These are phyloP conservation scores for Pugionium dolabratum DNA, from an alignment of 345 rosid species.

Conservation along the genomic window DNA sequence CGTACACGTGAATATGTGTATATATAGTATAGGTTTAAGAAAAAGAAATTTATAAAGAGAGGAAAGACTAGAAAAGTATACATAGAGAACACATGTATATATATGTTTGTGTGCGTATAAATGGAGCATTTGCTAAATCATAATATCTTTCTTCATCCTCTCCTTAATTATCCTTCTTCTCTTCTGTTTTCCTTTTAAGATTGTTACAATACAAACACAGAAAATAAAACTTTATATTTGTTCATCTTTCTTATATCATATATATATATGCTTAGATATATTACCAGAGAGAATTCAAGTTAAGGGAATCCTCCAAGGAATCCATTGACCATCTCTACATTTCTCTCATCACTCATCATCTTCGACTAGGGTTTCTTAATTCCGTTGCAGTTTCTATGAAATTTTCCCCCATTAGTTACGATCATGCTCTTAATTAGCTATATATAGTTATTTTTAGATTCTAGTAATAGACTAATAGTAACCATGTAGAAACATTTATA, in stretches of 20 bases:
- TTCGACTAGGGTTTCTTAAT: slow-evolving; percentile 11
- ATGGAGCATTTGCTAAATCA: slow-evolving; percentile 26
- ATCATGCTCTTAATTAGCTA: not conserved
- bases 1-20: slow-evolving; percentile 2
- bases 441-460: too few species aligned
- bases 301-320: slow-evolving; percentile 29
- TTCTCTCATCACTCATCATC: slow-evolving; percentile 13
- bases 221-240: slow-evolving; percentile 2
- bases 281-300: slow-evolving; percentile 12
- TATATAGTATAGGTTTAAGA: not conserved
- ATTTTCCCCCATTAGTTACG: not conserved
- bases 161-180: slow-evolving; percentile 5
- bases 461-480: too few species aligned
- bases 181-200: not conserved
- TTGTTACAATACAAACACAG: slow-evolving; percentile 1
- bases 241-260: slow-evolving; percentile 1
- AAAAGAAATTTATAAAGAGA: not conserved
- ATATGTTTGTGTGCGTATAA: not conserved
- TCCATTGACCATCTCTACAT: slow-evolving; percentile 17
- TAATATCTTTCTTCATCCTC: slow-evolving; percentile 19
- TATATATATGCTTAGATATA: slow-evolving; percentile 8
- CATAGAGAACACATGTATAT: not conserved
- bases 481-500: too few species aligned
- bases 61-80: not conserved
- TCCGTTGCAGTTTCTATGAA: not conserved